Conservation (phyloP, 345 rosid species). For the Eucalyptus camaldulensis region DNA sequence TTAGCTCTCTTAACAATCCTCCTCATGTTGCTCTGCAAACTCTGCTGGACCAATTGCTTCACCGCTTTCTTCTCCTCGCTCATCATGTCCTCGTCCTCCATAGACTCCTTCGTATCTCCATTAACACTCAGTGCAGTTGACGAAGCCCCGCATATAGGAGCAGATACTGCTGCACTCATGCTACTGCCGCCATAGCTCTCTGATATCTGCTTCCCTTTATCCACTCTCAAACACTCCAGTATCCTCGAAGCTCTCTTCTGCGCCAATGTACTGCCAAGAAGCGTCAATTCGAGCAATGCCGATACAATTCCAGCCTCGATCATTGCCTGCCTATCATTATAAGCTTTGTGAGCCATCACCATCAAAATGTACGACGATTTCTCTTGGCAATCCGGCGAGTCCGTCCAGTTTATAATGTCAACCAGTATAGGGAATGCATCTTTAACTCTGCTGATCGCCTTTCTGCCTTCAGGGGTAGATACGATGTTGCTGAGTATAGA, state of each 20-base stretch:
- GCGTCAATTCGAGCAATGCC: constrained; percentile 75
- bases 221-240: constrained; percentile 62
- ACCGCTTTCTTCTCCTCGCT: constrained; percentile 92
- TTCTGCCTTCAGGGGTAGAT: constrained; percentile 76
- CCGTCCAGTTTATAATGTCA: constrained; percentile 86
- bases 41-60: constrained; percentile 78
- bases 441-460: constrained; percentile 35
- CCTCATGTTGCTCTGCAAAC: constrained; percentile 87
- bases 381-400: constrained; percentile 90
- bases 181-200: constrained; percentile 41
- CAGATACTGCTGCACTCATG: constrained; percentile 58
- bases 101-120: constrained; percentile 23
- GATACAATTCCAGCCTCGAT: constrained; percentile 82
- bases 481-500: constrained; percentile 74
- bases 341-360: constrained; percentile 92
- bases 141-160: constrained; percentile 73
- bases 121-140: constrained; percentile 21
- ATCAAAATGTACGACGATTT: constrained; percentile 73
- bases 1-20: constrained; percentile 89
- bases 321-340: constrained; percentile 85
- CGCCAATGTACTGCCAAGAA: constrained; percentile 80
- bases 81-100: constrained; percentile 60
- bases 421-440: constrained; percentile 71
- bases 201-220: constrained; percentile 85
- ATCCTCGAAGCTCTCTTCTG: constrained; percentile 97